Base-by-base conservation (phyloP, 2,329 filamentous ascomycete species). In the Trichophyton rubrum region DNA sequence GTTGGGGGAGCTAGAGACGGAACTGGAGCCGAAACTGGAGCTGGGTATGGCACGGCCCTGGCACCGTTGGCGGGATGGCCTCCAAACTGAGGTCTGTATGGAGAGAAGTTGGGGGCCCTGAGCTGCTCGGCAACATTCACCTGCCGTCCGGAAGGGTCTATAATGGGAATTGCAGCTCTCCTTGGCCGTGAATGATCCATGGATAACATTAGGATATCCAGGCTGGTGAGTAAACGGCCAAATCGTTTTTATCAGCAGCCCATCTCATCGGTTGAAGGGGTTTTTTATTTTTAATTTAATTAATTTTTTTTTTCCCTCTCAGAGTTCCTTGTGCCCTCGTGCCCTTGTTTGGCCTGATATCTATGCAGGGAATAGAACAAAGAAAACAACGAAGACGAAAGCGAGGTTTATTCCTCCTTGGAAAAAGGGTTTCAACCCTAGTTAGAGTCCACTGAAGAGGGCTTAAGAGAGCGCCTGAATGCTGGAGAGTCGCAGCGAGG, bases 91-190 rank as follows among this genome's bases (percentile, higher is more conserved):
- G 49, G 24, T 13, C 49, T 20, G 6, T 30, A 30, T 13, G 33
- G 11, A 3, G 22, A 3, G 11, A 53, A 9, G 13, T 7, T 53
- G 27, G 49, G 6, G 2, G 49, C 17, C 22, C 27, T 53, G n/a
- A 33, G 22, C 22, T 33, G 49, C 22, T 53, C 49, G 13, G 15
- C 49, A 38, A 38, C 33, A 53, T 30, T 53, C 3, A 22, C 9
- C 49, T 33, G 49, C 22, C 49, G n/a, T 6, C 43, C 56, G 15
- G 41, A 27, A 9, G 60, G 60, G 43, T 60, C 40, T n/a, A 62
- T 43, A 17, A 60, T 62, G 8, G 57, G 60, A 40, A 60, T 62
- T 4, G 60, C 60, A 51, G 49, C 58, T 47, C 59, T 62, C 33
- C 60, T 57, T 13, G 30, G 55, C 30, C 33, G 55, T 22, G 55